Evolutionary conservation across 768 basidiomycete genomes (phyloP), one percentile per base, ranked within the genome.

Genomic region (Favolaschia claudopus): DNA sequence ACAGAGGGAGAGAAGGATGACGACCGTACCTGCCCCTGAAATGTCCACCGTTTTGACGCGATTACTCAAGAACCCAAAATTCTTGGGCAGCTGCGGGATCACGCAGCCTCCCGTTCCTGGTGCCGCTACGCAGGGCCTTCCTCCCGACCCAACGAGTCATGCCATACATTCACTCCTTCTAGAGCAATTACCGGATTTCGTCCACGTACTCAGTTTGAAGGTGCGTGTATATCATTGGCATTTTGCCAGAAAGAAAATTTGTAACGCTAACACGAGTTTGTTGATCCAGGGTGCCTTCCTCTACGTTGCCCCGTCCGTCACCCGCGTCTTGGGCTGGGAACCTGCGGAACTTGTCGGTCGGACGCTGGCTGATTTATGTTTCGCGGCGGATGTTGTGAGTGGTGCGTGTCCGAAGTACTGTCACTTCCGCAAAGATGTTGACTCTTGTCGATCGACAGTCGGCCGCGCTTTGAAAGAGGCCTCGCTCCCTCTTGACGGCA

Each of bases 241-340:
- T 36, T n/a, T 36, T 36, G 10, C 34, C 34, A 10, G 12, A 32
- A 9, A n/a, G 10, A 20, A 24, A 28, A 13, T 27, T 45, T 8
- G 13, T n/a, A n/a, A n/a, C n/a, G n/a, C n/a, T n/a, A n/a, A n/a
- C n/a, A n/a, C n/a, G n/a, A n/a, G n/a, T n/a, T 45, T 32, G 19
- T 95, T 92, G 3, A 86, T 97, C 65, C 96, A 98, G 70, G 96
- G 96, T 27, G 81, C 84, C 15, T 95, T 99, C 74, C 86, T 96
- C 44, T 99, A 97, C 71, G 92, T 94, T 48, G 92, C 94, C 0
- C 95, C 95, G 1, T 85, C 89, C 24, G 86, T 96, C 19, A 76
- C 83, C 12, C 77, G 84, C 27, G 85, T 95, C 10, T 82, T 99
- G 32, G 96, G 96, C 33, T 97, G 96, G 76, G 86, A 90, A 24